phyloP scores from a whole-genome alignment of 1,139 yeast species.

The Candida sojae region DNA sequence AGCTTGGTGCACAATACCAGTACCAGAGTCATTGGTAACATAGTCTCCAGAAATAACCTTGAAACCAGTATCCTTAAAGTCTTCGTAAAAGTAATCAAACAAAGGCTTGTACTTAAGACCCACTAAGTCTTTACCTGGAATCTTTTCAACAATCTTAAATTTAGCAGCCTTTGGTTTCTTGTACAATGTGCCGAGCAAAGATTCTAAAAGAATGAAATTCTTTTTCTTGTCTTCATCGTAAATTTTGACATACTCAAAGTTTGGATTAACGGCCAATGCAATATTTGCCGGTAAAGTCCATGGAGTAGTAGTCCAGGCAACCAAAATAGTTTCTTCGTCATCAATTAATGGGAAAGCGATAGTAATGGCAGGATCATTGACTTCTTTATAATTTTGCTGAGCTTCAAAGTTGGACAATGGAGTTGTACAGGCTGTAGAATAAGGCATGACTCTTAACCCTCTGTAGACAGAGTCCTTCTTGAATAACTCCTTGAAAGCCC shows the following conservation, averaged over 20 bases:
- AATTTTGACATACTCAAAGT: conserved; percentile 88
- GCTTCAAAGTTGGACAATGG: conserved; percentile 98
- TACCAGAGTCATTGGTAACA: conserved; percentile 94
- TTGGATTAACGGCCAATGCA: conserved; percentile 89
- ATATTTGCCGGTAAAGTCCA: conserved; percentile 98
- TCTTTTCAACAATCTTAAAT: conserved; percentile 75
- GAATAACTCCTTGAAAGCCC: conserved; percentile 91
- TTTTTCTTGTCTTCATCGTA: conserved; percentile 83
- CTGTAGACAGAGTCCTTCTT: conserved; percentile 87
- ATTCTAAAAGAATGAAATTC: conserved; percentile 80
- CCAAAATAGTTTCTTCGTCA: conserved; percentile 78
- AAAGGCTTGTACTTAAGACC: conserved; percentile 83
- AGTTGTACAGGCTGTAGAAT: conserved; percentile 95
- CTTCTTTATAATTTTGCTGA: conserved; percentile 97
- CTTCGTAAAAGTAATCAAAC: conserved; percentile 76
- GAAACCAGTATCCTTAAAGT: conserved; percentile 76
- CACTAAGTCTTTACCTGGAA: conserved; percentile 75
- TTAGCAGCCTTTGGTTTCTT: conserved; percentile 94
- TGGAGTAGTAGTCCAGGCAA: conserved; percentile 99
- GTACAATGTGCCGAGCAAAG: conserved; percentile 77
- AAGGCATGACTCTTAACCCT: conserved; percentile 98
- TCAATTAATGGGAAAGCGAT: conserved; percentile 81
- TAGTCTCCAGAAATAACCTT: conserved; percentile 79
- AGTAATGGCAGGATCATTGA: conserved; percentile 94
- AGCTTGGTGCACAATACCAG: conserved; percentile 98